Evolutionary conservation across 495 filamentous ascomycete species (phyloP), one percentile per base, ranked within the genome.

Genomic region (Xylaria flabelliformis): DNA sequence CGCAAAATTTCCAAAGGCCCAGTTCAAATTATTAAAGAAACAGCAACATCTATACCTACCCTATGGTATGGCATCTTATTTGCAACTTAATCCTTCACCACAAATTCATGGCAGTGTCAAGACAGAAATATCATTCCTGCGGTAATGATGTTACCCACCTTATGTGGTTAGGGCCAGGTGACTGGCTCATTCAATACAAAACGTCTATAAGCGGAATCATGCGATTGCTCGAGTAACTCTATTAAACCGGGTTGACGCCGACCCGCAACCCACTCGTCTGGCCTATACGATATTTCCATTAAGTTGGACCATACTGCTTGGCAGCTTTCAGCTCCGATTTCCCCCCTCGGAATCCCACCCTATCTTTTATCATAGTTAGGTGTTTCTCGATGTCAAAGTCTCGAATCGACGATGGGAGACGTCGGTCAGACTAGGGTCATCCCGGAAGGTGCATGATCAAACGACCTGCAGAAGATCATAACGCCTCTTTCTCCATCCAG

Each of bases 281-380:
- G 26, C 48, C 48, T 9, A 32, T 48, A 46, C 39, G 24, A 46
- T 7, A 42, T 24, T 29, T 34, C 26, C 15, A 48, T 48, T 48
- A 34, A 65, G 63, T 50, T 50, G 63, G 21, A 56, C 41, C 5
- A n/a, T 19, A 55, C 46, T 15, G 68, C 68, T 70, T 70, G 68
- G 68, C 68, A 29, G 8, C 44, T 39, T 70, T 70, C 68, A 70
- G 68, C 68, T 64, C 46, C 41, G 68, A 29, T 26, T 10, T 15
- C 17, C 26, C 42, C 50, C 19, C 50, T 56, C 48, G 46, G n/a
- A 55, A 39, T 46, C 21, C 41, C 55, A 62, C 67, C 39, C 41
- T 46, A 6, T 39, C 9, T 41, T 34, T 15, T 0, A 17, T 29
- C 21, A 21, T 44, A 13, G 48, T 51, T 34, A 32, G 12, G 17